These are phyloP conservation scores for Solanum peruvianum DNA, from an alignment of 257 asterid species.

Conservation along the genomic window DNA sequence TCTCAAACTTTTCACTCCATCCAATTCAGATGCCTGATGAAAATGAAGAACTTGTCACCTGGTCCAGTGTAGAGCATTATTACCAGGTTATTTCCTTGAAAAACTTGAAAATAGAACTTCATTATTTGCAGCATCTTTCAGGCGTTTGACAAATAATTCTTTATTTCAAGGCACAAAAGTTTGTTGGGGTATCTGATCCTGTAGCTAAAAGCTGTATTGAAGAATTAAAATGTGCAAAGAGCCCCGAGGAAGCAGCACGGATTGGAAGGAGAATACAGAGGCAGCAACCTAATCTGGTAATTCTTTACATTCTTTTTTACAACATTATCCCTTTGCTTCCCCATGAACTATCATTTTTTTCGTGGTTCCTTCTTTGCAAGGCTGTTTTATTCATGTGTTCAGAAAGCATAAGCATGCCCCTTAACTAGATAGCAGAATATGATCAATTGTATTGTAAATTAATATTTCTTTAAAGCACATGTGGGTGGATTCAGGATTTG, in stretches of 20 bases:
- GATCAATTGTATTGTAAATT: background rate
- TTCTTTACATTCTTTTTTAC: background rate
- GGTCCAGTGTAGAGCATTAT: conserved; percentile 97
- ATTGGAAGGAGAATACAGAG: conserved; percentile 81
- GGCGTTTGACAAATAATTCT: background rate
- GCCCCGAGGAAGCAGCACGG: conserved; percentile 98
- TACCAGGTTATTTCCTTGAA: conserved; percentile 55
- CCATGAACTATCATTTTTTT: background rate
- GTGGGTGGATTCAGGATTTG: background rate
- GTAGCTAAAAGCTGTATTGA: conserved; percentile 39
- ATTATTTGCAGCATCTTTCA: background rate
- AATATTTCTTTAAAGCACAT: too few species aligned
- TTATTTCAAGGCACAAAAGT: conserved; percentile 62
- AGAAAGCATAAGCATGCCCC: background rate
- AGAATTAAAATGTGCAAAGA: conserved; percentile 61
- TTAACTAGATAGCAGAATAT: background rate
- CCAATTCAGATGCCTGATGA: conserved; percentile 63
- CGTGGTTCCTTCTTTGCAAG: background rate
- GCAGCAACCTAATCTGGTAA: conserved; percentile 72
- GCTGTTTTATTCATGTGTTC: background rate
- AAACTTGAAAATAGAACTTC: background rate
- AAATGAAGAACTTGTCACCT: conserved; percentile 42
- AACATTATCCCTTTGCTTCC: background rate
- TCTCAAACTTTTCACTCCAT: conserved; percentile 91
- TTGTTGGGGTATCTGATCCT: conserved; percentile 57